Evolutionary conservation across 768 basidiomycete genomes (phyloP).

Genomic region (Xanthoconium stramineum): DNA sequence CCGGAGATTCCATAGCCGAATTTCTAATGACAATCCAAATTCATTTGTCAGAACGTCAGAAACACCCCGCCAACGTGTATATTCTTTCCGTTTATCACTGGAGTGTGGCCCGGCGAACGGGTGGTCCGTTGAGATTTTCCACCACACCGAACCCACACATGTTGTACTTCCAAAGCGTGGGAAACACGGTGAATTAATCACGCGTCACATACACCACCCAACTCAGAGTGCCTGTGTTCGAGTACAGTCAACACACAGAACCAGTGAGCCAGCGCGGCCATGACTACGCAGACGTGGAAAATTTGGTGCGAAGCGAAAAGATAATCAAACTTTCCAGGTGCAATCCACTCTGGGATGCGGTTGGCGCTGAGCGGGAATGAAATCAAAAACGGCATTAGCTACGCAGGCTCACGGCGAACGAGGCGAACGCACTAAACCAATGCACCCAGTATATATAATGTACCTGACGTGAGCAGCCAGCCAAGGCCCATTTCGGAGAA

Average conservation of each 20-base stretch:
- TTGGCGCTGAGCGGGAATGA: constrained; percentile 63
- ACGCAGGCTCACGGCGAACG: constrained; percentile 26
- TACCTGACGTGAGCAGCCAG: constrained; percentile 69
- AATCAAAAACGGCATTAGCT: constrained; percentile 23
- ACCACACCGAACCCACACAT: constrained; percentile 11
- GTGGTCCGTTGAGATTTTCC: constrained; percentile 22
- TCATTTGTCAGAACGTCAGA: constrained; percentile 22
- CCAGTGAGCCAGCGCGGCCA: constrained; percentile 70
- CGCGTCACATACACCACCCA: constrained; percentile 14
- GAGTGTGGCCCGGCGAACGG: constrained; percentile 15
- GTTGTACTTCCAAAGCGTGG: constrained; percentile 18
- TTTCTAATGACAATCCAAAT: constrained; percentile 30
- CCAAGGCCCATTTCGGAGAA: constrained; percentile 63
- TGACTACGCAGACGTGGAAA: constrained; percentile 78
- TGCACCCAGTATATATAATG: constrained; percentile 75
- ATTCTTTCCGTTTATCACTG: constrained; percentile 27
- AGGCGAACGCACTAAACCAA: constrained; percentile 68
- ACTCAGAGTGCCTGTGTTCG: constrained; percentile 50
- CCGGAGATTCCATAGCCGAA: constrained; percentile 18
- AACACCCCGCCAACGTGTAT: constrained; percentile 28
- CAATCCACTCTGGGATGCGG: constrained; percentile 72
- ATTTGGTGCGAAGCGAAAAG: constrained; percentile 85
- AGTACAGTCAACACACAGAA: constrained; percentile 52
- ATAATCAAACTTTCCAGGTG: constrained; percentile 77
- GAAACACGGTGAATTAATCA: constrained; percentile 26